These are phyloP conservation scores for Pestalotiopsis sp. DNA, from an alignment of 2,329 filamentous ascomycete genomes.

Conservation along the genomic window DNA sequence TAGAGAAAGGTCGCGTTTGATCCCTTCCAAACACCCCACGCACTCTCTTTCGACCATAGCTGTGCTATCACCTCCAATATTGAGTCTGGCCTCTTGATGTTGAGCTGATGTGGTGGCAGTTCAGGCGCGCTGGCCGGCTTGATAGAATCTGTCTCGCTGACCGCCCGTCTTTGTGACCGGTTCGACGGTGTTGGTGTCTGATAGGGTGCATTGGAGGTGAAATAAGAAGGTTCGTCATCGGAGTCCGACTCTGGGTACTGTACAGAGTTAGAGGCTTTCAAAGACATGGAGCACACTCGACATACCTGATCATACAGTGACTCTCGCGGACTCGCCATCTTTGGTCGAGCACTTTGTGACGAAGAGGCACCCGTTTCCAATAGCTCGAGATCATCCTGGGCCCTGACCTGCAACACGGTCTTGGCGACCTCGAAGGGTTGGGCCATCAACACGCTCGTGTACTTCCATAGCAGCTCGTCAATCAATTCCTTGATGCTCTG, in stretches of 20 bases:
- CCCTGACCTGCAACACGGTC: constrained; percentile 80
- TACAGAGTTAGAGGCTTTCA: background rate
- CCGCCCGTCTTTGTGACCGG: constrained; percentile 35
- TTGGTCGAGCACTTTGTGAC: constrained; percentile 31
- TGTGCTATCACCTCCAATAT: constrained; percentile 85
- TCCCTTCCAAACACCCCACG: constrained; percentile 92
- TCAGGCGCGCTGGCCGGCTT: constrained; percentile 37
- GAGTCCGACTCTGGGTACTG: constrained; percentile 61
- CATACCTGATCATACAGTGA: constrained; percentile 35
- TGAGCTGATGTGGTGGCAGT: constrained; percentile 62
- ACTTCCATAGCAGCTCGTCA: constrained; percentile 89
- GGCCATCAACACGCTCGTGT: constrained; percentile 83
- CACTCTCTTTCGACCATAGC: constrained; percentile 86
- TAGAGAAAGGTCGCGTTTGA: constrained; percentile 94
- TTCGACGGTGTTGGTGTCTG: constrained; percentile 52
- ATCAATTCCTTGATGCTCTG: constrained; percentile 76
- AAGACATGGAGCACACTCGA: constrained; percentile 12
- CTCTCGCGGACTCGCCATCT: constrained; percentile 36
- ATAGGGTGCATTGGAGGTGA: constrained; percentile 66
- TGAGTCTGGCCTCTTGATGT: constrained; percentile 75
- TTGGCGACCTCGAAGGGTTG: constrained; percentile 98
- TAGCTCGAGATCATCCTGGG: constrained; percentile 52
- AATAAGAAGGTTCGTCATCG: constrained; percentile 84
- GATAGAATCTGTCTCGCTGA: constrained; percentile 35
- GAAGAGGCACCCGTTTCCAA: constrained; percentile 29